These are phyloP conservation scores for Leucoagaricus sp. DNA, from an alignment of 1,284 basidiomycete genomes.

Conservation along the genomic window DNA sequence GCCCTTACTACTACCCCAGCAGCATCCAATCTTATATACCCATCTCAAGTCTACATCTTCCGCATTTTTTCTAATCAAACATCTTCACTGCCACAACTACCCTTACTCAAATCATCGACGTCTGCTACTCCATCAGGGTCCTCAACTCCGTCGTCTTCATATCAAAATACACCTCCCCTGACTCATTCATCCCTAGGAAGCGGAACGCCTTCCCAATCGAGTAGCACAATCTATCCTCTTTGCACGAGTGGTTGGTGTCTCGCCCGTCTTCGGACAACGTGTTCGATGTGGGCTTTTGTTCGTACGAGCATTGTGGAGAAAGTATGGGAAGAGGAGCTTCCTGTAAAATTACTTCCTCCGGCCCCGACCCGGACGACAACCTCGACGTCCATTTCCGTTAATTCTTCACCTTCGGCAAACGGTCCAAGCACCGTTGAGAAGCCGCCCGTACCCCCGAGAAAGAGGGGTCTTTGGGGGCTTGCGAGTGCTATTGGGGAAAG, in stretches of 20 bases:
- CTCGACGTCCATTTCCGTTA: not conserved
- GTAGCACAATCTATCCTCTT: conserved; percentile 63
- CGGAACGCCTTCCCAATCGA: conserved; percentile 31
- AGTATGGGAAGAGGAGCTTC: conserved; percentile 81
- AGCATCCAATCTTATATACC: conserved; percentile 24
- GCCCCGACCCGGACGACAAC: not conserved
- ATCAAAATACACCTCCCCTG: conserved; percentile 8
- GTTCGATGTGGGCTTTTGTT: conserved; percentile 90
- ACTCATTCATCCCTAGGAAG: conserved; percentile 20
- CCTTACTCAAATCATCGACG: conserved; percentile 29
- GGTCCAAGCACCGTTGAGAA: conserved; percentile 25
- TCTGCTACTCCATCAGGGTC: conserved; percentile 1
- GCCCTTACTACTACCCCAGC: conserved; percentile 23
- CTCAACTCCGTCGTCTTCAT: conserved; percentile 17
- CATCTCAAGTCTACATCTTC: conserved; percentile 61
- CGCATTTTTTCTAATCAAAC: conserved; percentile 43
- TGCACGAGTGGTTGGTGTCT: conserved; percentile 82
- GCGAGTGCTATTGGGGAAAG: conserved; percentile 54
- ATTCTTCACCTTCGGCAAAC: not conserved
- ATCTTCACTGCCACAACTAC: conserved; percentile 26
- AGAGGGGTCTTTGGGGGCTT: conserved; percentile 58
- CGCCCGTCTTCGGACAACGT: conserved; percentile 79
- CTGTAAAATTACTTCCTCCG: conserved; percentile 29
- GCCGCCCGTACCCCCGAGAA: conserved; percentile 53
- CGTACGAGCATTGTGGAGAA: conserved; percentile 80